These are phyloP conservation scores for Entrophospora sp. DNA, from an alignment of 192 early-diverging fungal species.

Conservation along the genomic window DNA sequence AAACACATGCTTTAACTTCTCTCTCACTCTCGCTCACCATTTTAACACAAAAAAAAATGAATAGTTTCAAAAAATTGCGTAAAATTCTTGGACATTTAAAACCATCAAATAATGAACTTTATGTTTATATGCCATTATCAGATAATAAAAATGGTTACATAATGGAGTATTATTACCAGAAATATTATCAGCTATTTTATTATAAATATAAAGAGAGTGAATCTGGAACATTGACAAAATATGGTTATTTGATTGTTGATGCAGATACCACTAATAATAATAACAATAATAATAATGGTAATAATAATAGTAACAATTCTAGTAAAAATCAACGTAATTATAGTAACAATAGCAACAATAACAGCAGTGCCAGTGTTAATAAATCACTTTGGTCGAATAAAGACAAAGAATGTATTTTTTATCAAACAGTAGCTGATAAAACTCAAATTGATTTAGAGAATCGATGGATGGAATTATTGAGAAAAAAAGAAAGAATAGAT, in stretches of 20 bases:
- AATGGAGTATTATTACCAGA: background rate
- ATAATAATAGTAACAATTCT: too few species aligned
- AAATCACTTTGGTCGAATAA: background rate
- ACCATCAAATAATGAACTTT: too few species aligned
- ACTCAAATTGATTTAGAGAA: background rate
- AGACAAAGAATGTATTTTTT: background rate
- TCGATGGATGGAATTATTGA: background rate
- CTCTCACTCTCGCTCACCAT: too few species aligned
- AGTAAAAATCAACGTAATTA: too few species aligned
- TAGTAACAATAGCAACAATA: too few species aligned
- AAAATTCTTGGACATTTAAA: too few species aligned
- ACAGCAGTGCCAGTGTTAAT: background rate
- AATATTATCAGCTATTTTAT: background rate
- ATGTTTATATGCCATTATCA: too few species aligned
- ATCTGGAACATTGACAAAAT: background rate
- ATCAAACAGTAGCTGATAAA: conserved; percentile 7
- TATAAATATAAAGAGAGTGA: background rate
- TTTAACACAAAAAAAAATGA: too few species aligned
- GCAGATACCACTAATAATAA: background rate
- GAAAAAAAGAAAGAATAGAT: background rate
- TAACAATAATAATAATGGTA: background rate
- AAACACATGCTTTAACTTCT: too few species aligned
- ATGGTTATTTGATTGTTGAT: background rate
- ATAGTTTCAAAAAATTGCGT: too few species aligned
- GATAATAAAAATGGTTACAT: background rate